These are phyloP conservation scores for Trametes cinnabarina DNA, from an alignment of 768 basidiomycete species.

Conservation along the genomic window DNA sequence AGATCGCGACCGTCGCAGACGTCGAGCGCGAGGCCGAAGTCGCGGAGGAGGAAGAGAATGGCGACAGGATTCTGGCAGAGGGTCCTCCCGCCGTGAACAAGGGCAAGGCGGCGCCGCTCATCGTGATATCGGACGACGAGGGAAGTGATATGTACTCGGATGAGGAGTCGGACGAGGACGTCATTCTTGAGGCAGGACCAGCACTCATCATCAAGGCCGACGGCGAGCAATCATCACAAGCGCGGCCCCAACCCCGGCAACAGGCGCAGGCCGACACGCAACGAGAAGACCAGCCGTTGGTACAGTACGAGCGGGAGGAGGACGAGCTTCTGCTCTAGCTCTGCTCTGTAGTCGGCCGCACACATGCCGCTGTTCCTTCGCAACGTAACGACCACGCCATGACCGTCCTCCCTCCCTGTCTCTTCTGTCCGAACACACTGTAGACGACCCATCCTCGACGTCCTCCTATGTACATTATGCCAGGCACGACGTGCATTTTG, in stretches of 20 bases:
- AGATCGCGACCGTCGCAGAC: slow-evolving; percentile 44
- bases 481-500: neutral
- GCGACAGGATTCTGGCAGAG: slow-evolving; percentile 52
- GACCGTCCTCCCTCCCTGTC: neutral
- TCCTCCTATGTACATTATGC: slow-evolving; percentile 8
- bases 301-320: slow-evolving; percentile 8
- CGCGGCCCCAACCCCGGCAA: neutral
- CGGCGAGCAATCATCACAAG: slow-evolving; percentile 1
- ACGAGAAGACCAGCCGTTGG: slow-evolving; percentile 11
- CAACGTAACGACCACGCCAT: slow-evolving; percentile 13
- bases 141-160: slow-evolving; percentile 36
- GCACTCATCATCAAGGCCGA: slow-evolving; percentile 45
- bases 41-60: slow-evolving; percentile 26
- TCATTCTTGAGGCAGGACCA: slow-evolving; percentile 76
- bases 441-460: slow-evolving; percentile 1
- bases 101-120: slow-evolving; percentile 34
- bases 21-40: slow-evolving; percentile 36
- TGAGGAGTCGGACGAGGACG: slow-evolving; percentile 59
- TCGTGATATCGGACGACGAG: slow-evolving; percentile 36
- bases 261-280: neutral
- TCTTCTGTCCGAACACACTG: slow-evolving; percentile 2
- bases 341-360: no score
- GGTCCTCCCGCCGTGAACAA: slow-evolving; percentile 50
- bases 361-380: no score
- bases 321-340: slow-evolving; percentile 6